Conservation (phyloP, 805 yeast genomes). For the Candida vartiovaarae region DNA sequence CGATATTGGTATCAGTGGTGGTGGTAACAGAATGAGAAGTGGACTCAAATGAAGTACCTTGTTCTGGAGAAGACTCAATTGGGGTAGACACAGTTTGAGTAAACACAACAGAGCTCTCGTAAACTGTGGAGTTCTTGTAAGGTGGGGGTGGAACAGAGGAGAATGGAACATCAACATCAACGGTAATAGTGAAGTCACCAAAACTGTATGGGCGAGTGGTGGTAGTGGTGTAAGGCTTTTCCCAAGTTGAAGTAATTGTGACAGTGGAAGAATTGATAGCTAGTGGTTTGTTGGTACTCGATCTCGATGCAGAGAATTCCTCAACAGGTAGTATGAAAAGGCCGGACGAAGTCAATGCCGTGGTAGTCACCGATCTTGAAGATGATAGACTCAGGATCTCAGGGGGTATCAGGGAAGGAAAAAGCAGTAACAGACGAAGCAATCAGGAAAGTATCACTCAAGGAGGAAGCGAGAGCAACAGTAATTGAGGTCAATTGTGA, state of each 20-base stretch:
- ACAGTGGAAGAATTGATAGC: constrained; percentile 1
- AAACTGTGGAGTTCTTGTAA: neutral
- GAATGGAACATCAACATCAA: constrained; percentile 9
- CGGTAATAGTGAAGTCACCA: constrained; percentile 9
- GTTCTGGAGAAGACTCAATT: neutral
- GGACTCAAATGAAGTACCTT: neutral
- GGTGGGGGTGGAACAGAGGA: neutral
- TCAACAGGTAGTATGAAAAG: too few relatives aligned
- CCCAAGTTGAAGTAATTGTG: constrained; percentile 4
- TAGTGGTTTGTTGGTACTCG: constrained; percentile 1
- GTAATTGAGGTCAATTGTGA: neutral
- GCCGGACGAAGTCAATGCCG: neutral
- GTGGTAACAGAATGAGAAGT: neutral
- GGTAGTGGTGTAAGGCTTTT: constrained; percentile 3
- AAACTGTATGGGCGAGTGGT: constrained; percentile 5
- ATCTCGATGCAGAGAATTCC: neutral
- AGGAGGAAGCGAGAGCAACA: neutral
- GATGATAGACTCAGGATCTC: too few relatives aligned
- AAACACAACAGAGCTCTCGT: neutral
- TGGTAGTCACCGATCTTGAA: neutral
- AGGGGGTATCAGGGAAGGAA: neutral
- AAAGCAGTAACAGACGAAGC: neutral
- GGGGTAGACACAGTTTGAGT: constrained; percentile 1
- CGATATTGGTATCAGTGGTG: neutral
- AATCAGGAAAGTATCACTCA: neutral